Evolutionary conservation across 2,329 filamentous ascomycete genomes (phyloP).

Genomic region (Grosmannia huntii): DNA sequence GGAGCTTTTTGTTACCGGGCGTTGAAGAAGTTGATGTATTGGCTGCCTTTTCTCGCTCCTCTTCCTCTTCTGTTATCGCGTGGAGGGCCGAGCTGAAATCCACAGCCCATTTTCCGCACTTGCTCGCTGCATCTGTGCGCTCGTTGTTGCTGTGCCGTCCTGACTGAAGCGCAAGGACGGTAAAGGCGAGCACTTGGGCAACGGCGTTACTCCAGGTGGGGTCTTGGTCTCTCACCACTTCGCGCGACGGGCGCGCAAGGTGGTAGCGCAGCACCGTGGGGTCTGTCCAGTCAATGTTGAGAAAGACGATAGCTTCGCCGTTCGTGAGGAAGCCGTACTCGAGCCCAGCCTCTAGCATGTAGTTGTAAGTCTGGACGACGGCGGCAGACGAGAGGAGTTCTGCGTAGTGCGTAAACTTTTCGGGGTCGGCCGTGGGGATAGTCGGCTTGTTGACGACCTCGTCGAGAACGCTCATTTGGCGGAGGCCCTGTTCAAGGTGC

Average conservation of each 20-base stretch:
- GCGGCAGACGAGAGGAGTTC: slow-evolving; percentile 21
- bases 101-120: background rate
- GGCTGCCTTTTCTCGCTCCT: background rate
- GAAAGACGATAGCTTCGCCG: slow-evolving; percentile 29
- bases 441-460: slow-evolving; percentile 18
- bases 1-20: no score
- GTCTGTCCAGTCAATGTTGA: slow-evolving; percentile 18
- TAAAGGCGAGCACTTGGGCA: slow-evolving; percentile 19
- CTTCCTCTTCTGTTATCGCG: background rate
- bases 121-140: slow-evolving; percentile 1
- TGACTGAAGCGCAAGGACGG: slow-evolving; percentile 15
- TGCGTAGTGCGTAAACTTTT: slow-evolving; percentile 2
- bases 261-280: slow-evolving; percentile 19
- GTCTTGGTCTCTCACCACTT: slow-evolving; percentile 15
- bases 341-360: slow-evolving; percentile 33
- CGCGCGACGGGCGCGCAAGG: slow-evolving; percentile 16
- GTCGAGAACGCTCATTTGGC: slow-evolving; percentile 26
- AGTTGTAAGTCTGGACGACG: slow-evolving; percentile 33
- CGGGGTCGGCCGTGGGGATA: slow-evolving; percentile 11
- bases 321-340: slow-evolving; percentile 30
- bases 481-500: slow-evolving; percentile 28
- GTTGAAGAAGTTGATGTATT: no score
- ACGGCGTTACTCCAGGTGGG: slow-evolving; percentile 16
- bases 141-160: slow-evolving; percentile 13
- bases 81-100: background rate